Percentiles rank a stretch among this genome's conserved stretches.
Evolutionary conservation across 257 asterid genomes (phyloP).

Genomic region (Petrea volubilis): DNA sequence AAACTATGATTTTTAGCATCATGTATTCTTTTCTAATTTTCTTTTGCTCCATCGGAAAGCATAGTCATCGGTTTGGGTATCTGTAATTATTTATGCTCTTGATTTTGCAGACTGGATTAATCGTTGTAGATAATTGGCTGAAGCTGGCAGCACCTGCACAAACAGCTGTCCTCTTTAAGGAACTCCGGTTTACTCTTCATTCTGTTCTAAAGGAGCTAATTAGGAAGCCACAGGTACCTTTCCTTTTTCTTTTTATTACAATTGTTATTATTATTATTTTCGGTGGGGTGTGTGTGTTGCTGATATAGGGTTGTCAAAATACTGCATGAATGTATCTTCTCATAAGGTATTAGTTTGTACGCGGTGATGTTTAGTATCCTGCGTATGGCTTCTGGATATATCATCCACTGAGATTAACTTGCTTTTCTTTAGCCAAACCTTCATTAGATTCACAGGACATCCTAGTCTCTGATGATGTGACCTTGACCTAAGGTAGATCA

Average conservation of each 20-base stretch:
- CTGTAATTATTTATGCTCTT: constrained; percentile 23
- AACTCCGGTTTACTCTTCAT: constrained; percentile 78
- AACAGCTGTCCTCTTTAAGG: constrained; percentile 91
- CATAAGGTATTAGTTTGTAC: background rate
- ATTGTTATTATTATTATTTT: no score
- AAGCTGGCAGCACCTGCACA: constrained; percentile 93
- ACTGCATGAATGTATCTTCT: background rate
- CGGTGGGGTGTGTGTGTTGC: no score
- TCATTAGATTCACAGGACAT: background rate
- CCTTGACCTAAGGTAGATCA: background rate
- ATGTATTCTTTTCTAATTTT: background rate
- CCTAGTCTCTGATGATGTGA: background rate
- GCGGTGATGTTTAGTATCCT: background rate
- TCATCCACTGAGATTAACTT: background rate
- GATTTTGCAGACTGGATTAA: constrained; percentile 70
- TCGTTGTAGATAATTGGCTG: constrained; percentile 80
- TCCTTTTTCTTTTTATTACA: no score
- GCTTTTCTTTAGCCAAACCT: background rate
- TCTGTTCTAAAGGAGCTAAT: constrained; percentile 82
- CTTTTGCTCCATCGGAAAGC: background rate
- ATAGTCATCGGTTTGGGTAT: background rate
- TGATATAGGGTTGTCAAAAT: background rate
- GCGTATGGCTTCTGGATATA: background rate
- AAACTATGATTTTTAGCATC: constrained; percentile 1
- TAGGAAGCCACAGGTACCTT: constrained; percentile 78